Evolutionary conservation across 306 rosid genomes (phyloP), one percentile per base, ranked within the genome.

Genomic region (Morella rubra): DNA sequence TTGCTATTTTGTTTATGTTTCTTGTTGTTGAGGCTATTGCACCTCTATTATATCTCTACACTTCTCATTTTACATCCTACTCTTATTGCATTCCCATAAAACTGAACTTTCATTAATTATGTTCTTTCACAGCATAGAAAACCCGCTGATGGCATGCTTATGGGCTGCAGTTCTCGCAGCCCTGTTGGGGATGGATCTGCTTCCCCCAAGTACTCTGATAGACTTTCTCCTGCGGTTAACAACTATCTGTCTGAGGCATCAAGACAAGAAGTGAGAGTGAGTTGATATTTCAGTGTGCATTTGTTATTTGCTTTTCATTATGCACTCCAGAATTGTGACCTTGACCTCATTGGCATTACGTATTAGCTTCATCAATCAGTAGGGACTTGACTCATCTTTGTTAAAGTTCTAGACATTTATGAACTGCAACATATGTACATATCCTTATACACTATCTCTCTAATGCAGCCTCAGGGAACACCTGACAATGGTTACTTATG

Each of bases 181-280:
- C 90, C 97, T 62, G 91, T 90, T 59, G 97, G 90, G 42, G 98
- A 95, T 84, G 86, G 85, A 67, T 93, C 97, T 79, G 85, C 91
- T 77, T 92, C 98, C 77, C 98, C 98, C 10, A 95, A 95, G 80
- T 95, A 95, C 82, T 92, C 98, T 69, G 98, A 95, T 76, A 88
- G 92, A 82, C 98, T 95, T 61, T 95, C 98, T 74, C 98, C 98
- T 53, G 91, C 98, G 27, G 89, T 95, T 76, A 92, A 95, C 92
- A 95, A 87, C 83, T 95, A 95, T 87, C 86, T 95, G 66, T 95
- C 97, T 46, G 98, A 95, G 83, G 98, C 98, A 52, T 95, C 98
- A 16, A 87, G 98, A 81, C 98, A 92, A 85, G 97, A 95, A 88
- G 94, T 95, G 84, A 89, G 97, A 82, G 98, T 95, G 80, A 89